Evolutionary conservation across 2,329 filamentous ascomycete genomes (phyloP).

Genomic region (Pyrenophora graminea): DNA sequence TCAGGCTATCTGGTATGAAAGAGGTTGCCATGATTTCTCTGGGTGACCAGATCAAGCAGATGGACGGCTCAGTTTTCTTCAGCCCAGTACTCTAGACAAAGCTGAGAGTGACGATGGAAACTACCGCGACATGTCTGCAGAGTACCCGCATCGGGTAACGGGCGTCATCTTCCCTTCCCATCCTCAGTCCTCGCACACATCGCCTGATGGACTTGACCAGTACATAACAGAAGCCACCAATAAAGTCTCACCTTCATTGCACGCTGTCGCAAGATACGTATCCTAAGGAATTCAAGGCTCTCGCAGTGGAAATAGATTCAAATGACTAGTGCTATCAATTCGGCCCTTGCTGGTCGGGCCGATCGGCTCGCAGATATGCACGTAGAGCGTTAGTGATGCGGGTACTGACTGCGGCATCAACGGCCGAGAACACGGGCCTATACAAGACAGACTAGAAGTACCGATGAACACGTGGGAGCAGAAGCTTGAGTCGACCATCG

Average conservation of each 20-base stretch:
- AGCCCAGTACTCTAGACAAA: not conserved
- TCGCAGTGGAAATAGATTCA: not conserved
- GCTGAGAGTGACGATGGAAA: not conserved
- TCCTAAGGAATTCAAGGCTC: not conserved
- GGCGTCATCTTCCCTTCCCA: not conserved
- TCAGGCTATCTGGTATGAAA: not conserved
- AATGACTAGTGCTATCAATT: not conserved
- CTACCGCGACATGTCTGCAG: not conserved
- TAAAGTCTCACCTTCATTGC: not conserved
- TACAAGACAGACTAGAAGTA: not conserved
- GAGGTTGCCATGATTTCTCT: not conserved
- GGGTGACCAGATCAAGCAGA: not conserved
- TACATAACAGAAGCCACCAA: not conserved
- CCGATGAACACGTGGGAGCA: not conserved
- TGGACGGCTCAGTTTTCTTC: not conserved
- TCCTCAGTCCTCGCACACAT: not conserved
- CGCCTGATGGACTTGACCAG: not conserved
- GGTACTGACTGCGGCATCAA: not conserved
- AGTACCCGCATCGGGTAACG: not conserved
- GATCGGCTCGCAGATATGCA: not conserved
- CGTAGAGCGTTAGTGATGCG: not conserved
- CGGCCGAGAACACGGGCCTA: not conserved
- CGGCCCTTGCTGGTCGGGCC: constrained; percentile 6
- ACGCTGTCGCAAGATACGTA: constrained; percentile 1
- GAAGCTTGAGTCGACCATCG: not conserved